Base-by-base conservation (phyloP, 225 moss, liverwort and hornwort genomes). In the Lunularia cruciata region DNA sequence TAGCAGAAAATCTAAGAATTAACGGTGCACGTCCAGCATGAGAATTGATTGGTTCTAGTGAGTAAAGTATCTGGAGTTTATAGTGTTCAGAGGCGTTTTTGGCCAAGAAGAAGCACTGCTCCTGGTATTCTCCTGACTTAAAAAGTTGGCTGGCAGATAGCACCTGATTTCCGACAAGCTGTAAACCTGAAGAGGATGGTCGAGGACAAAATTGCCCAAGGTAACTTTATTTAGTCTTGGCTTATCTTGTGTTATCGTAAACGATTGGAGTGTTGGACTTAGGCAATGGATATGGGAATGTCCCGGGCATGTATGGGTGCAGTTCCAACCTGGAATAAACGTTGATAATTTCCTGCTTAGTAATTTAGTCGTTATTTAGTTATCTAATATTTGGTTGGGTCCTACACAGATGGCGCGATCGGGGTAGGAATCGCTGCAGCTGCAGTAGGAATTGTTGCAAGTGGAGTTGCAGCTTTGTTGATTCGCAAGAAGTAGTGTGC, bases 361-460 rank as follows among this genome's bases (percentile, higher is more conserved):
- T n/a, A n/a, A 72, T 5, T 37, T 47, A 19, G 23, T 75, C 14
- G 1, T 18, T 49, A 15, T 25, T 25, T 3, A 47, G 32, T 69
- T 42, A 36, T 20, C 16, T 57, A 18, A 57, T 34, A 1, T 9
- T 57, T 18, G 33, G 1, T 34, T 56, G 76, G 33, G 30, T 69
- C 74, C 46, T 70, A 31, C 37, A 67, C 80, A 96, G 96, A 98
- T 84, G 98, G 98, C 52, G 85, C 92, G 73, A 90, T 98, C 36
- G 98, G 98, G 47, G 93, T 98, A 59, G 98, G 98, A 28, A 83
- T 98, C 79, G 98, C 98, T 59, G 98, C 93, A 77, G 98, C 98
- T 55, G 91, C 93, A 65, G 91, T 89, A 61, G 98, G 93, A 63
- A 83, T 98, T 68, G 86, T 98, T 37, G 98, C 88, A 33, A 98